Percentiles rank a stretch among this genome's conserved stretches.
phyloP scores from a whole-genome alignment of 768 basidiomycete genomes.

The Erythrobasidium yunnanense region DNA sequence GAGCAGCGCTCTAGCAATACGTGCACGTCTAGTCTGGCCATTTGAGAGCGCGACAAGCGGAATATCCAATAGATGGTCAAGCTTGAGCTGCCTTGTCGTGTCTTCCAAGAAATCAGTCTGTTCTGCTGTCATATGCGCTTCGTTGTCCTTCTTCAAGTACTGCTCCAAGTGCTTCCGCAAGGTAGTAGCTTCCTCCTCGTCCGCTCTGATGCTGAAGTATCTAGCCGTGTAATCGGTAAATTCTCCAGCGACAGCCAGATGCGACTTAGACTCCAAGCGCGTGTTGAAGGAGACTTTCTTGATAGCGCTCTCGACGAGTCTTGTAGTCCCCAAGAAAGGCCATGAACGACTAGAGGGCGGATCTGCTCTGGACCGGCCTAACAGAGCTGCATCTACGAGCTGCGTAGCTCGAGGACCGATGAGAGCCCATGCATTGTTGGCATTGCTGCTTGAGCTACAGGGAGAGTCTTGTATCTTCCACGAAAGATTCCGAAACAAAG shows the following conservation, averaged over 20 bases:
- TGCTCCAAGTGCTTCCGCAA: conserved; percentile 61
- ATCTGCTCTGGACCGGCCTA: conserved; percentile 8
- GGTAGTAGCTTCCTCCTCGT: conserved; percentile 71
- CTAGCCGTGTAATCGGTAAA: conserved; percentile 90
- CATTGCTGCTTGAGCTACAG: not conserved
- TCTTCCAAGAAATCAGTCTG: conserved; percentile 46
- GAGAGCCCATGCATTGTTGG: conserved; percentile 9
- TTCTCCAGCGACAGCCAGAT: conserved; percentile 48
- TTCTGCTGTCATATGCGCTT: conserved; percentile 11
- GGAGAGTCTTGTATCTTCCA: not conserved
- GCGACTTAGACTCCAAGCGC: conserved; percentile 29
- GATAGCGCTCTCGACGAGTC: conserved; percentile 29
- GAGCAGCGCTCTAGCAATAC: conserved; percentile 68
- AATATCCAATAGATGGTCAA: conserved; percentile 60
- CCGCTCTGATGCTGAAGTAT: conserved; percentile 61
- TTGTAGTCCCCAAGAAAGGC: conserved; percentile 10
- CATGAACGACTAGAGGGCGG: not conserved
- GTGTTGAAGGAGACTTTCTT: conserved; percentile 35
- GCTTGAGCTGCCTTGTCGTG: conserved; percentile 51
- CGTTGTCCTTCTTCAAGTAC: conserved; percentile 30
- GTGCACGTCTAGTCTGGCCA: conserved; percentile 77
- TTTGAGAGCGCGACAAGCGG: conserved; percentile 78
- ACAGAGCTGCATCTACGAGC: conserved; percentile 11
- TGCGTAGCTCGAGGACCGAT: not conserved
- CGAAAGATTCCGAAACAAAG: not conserved